Percentiles rank a stretch among this genome's conserved stretches.
These are phyloP conservation scores for Chloris gayana DNA, from an alignment of 176 grass and related monocot genomes.

Conservation along the genomic window DNA sequence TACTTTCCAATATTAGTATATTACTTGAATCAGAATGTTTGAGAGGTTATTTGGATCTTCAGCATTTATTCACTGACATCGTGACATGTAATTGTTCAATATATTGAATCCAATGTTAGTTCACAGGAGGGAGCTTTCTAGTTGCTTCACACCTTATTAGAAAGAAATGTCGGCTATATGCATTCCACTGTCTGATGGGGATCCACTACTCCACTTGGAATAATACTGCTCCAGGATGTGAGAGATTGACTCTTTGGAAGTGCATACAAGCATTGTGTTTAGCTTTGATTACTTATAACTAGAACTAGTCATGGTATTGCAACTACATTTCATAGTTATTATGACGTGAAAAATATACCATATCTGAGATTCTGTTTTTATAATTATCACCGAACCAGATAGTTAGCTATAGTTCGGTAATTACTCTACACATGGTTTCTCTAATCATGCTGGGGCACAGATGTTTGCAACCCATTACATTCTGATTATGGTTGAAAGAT, in stretches of 20 bases:
- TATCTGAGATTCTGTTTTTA: neutral
- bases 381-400: neutral
- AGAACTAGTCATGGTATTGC: neutral
- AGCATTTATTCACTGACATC: neutral
- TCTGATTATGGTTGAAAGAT: neutral
- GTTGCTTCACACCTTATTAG: neutral
- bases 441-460: slow-evolving; percentile 3
- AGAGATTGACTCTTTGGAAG: neutral
- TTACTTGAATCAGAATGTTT: slow-evolving; percentile 13
- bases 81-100: slow-evolving; percentile 1
- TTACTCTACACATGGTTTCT: slow-evolving; percentile 4
- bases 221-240: neutral
- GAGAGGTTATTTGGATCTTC: neutral
- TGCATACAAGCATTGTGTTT: neutral
- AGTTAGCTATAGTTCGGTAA: neutral
- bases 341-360: neutral
- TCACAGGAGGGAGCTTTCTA: neutral
- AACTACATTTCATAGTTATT: neutral
- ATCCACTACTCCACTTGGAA: neutral
- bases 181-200: neutral
- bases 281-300: neutral
- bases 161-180: neutral
- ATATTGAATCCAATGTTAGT: neutral
- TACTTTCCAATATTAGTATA: slow-evolving; percentile 23
- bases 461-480: slow-evolving; percentile 16